phyloP scores from a whole-genome alignment of 2,329 filamentous ascomycete genomes.

The Davidsoniella australis region DNA sequence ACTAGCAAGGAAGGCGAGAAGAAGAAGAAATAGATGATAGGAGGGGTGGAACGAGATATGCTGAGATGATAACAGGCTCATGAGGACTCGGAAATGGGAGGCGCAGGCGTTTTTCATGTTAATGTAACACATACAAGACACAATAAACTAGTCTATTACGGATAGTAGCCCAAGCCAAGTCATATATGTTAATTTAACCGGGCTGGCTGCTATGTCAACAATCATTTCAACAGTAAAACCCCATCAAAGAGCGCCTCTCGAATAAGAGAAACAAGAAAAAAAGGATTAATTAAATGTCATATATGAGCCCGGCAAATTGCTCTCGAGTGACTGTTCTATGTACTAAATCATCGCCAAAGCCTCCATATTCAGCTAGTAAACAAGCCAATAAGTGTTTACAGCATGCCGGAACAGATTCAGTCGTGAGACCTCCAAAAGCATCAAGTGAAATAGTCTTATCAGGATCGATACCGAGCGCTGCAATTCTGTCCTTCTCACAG shows the following conservation, averaged over 20 bases:
- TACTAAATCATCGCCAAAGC: conserved; percentile 23
- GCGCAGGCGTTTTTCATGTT: conserved; percentile 7
- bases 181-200: neutral
- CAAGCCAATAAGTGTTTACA: conserved; percentile 90
- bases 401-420: conserved; percentile 28
- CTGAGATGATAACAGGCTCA: neutral
- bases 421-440: conserved; percentile 33
- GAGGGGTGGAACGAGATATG: neutral
- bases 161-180: neutral
- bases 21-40: conserved; percentile 25
- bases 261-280: too few species aligned
- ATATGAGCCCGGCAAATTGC: conserved; percentile 57
- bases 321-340: conserved; percentile 37
- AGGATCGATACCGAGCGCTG: conserved; percentile 15
- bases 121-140: conserved; percentile 7
- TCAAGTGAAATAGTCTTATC: neutral
- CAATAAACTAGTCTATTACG: neutral
- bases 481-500: neutral
- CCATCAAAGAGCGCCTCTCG: neutral
- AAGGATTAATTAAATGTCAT: conserved; percentile 20
- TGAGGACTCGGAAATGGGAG: conserved; percentile 4
- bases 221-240: neutral
- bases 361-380: conserved; percentile 52
- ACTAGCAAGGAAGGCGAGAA: conserved; percentile 37
- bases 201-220: too few species aligned